A percentile compares a stretch with the other conserved stretches of the same genome.
Conservation (phyloP, 306 rosid species). For the Lathyrus oleraceus region DNA sequence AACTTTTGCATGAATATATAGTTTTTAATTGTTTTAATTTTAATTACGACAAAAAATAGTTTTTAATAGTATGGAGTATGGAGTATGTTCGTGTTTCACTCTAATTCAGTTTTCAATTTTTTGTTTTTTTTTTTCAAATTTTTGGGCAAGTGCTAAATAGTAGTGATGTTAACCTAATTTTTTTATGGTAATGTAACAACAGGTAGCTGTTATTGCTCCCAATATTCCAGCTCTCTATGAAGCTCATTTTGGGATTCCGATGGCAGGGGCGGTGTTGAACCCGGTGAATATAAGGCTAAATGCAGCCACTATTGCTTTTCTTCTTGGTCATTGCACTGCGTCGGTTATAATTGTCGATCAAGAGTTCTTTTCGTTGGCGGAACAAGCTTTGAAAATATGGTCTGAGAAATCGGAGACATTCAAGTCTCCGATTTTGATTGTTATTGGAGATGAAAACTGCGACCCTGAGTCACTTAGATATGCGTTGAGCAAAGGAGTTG, state of each 20-base stretch:
- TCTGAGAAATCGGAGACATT: constrained; percentile 49
- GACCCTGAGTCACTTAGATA: constrained; percentile 45
- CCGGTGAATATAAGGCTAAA: constrained; percentile 43
- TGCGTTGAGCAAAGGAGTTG: constrained; percentile 38
- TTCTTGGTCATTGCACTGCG: constrained; percentile 40
- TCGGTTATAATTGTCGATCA: constrained; percentile 40
- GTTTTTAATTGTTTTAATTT: neutral
- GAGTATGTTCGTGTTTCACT: neutral
- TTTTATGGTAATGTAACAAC: constrained; percentile 31
- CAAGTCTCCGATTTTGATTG: constrained; percentile 66
- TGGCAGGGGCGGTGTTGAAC: constrained; percentile 46
- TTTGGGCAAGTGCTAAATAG: neutral
- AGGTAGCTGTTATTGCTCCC: constrained; percentile 93
- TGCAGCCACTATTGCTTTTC: constrained; percentile 39
- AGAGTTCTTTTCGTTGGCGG: constrained; percentile 42
- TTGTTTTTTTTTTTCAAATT: neutral
- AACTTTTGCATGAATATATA: neutral
- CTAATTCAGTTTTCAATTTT: neutral
- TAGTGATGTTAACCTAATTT: neutral
- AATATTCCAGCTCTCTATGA: constrained; percentile 89
- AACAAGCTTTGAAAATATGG: constrained; percentile 67
- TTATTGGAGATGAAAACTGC: constrained; percentile 75
- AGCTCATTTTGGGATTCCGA: constrained; percentile 47
- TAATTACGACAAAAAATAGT: too few species aligned
- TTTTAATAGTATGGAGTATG: neutral